Evolutionary conservation across 768 basidiomycete genomes (phyloP), one percentile per base, ranked within the genome.

Genomic region (Macrolepiota fuliginosa): DNA sequence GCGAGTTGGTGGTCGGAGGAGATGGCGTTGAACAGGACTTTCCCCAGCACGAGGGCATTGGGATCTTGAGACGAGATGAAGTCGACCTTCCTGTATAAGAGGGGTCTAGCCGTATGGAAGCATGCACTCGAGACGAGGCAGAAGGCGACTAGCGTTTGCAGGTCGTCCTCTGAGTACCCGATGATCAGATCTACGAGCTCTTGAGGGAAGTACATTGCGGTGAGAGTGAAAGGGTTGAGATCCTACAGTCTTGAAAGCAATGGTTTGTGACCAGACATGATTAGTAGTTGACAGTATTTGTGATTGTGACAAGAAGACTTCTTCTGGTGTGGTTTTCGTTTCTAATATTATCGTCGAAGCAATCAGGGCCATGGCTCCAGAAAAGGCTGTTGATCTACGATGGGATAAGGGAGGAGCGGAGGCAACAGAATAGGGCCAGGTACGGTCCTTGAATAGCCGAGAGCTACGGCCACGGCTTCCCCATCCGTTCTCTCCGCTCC

Each of bases 61-160:
- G 29, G 46, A n/a, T 57, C 40, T 5, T 25, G 6, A 17, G 56
- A 57, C 17, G 56, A 32, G 13, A 35, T 27, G 2, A 46, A 25
- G 2, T 32, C n/a, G 42, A 57, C 56, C 42, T 57, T 46, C 32
- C 56, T 46, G 29, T 58, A 58, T 4, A 58, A 12, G 19, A 58
- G 32, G 32, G 57, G 57, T n/a, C 36, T 32, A n/a, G 47, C 57
- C 24, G 29, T 47, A 15, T 39, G 32, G 35, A 24, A 58, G 35
- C 57, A 58, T 24, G 57, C 57, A 22, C 57, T 19, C 19, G 57
- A 58, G 19, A 58, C 46, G 22, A 58, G 56, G 45, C 56, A 57
- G 25, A 57, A 25, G 45, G 25, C 9, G 3, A 36, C 17, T 29
- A 57, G 35, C 13, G 45, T 35, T 36, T 9, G 42, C 22, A 57